Base-by-base conservation (phyloP, 345 rosid species). In the Syzygium aromaticum region DNA sequence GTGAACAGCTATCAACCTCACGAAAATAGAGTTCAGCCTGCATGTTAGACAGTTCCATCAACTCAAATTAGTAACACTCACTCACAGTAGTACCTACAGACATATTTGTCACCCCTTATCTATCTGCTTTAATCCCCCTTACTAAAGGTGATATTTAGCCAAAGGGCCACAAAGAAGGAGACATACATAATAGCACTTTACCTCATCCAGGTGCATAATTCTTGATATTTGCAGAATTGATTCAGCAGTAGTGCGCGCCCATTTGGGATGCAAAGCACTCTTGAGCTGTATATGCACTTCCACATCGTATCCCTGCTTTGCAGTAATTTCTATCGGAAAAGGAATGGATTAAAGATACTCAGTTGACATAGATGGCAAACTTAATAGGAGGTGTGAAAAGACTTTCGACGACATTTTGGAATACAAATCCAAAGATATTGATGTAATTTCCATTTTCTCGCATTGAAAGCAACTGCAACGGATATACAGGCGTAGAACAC, bases 21-120 rank as follows among this genome's bases (percentile, higher is more conserved):
- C 94, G 91, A 91, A 98, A 98, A 87, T 96, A 98, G 86, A 96
- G 93, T 86, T 98, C 99, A 87, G 93, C 96, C 99, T 98, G 93
- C 56, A 1, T 38, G 56, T 51, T 84, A 53, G 59, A 84, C 43
- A 64, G 43, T 64, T 64, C 43, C 10, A 64, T 64, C 78, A 64
- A 64, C 78, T 64, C 78, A 84, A 52, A n/a, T 84, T 52, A 51
- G 40, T 40, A 84, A 30, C 59, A 27, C 43, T 84, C 85, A 14
- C 59, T 84, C 30, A 25, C 6, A 16, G 12, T 3, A 15, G 28
- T 38, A 84, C 25, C 53, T 84, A 54, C 43, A n/a, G 22, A n/a
- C 19, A 84, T 17, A 51, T 28, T 84, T 16, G 23, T 1, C 2
- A 51, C 15, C 38, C 59, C 56, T 51, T 27, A 51, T 84, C n/a